A percentile compares a stretch with the other conserved stretches of the same genome.
Evolutionary conservation across 1,284 basidiomycete genomes (phyloP).

Genomic region (Cryptococcus sp.): DNA sequence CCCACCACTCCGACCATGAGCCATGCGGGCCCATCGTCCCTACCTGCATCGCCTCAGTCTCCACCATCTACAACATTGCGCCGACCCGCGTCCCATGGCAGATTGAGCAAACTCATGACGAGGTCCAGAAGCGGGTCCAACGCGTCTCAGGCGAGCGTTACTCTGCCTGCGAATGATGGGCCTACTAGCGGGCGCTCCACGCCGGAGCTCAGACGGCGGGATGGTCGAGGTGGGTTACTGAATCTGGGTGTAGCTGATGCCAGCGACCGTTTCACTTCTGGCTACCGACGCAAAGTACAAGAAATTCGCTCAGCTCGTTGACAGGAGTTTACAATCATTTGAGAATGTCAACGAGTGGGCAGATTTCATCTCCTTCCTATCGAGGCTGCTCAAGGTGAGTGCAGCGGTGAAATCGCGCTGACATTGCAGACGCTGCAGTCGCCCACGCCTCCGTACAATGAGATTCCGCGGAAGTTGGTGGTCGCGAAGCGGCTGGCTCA

Average conservation of each 20-base stretch:
- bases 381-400: conserved; percentile 85
- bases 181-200: conserved; percentile 38
- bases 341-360: conserved; percentile 99
- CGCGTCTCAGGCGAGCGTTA: conserved; percentile 28
- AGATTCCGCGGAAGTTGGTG: conserved; percentile 91
- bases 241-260: conserved; percentile 11
- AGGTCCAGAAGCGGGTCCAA: conserved; percentile 39
- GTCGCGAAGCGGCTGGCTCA: conserved; percentile 95
- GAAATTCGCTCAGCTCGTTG: conserved; percentile 89
- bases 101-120: conserved; percentile 42
- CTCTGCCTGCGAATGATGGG: conserved; percentile 27
- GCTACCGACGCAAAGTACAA: conserved; percentile 85
- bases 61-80: conserved; percentile 31
- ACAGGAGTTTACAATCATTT: conserved; percentile 88
- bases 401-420: background rate
- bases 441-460: conserved; percentile 79
- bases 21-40: conserved; percentile 18
- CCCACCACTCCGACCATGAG: background rate
- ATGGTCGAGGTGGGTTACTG: conserved; percentile 37
- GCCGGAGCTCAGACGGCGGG: conserved; percentile 43
- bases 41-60: conserved; percentile 11
- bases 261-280: conserved; percentile 41
- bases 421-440: conserved; percentile 78
- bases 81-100: conserved; percentile 39
- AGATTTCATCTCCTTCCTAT: conserved; percentile 97